A percentile compares a stretch with the other conserved stretches of the same genome.
Conservation (phyloP, 225 moss, liverwort and hornwort genomes). For the Asterella californica region DNA sequence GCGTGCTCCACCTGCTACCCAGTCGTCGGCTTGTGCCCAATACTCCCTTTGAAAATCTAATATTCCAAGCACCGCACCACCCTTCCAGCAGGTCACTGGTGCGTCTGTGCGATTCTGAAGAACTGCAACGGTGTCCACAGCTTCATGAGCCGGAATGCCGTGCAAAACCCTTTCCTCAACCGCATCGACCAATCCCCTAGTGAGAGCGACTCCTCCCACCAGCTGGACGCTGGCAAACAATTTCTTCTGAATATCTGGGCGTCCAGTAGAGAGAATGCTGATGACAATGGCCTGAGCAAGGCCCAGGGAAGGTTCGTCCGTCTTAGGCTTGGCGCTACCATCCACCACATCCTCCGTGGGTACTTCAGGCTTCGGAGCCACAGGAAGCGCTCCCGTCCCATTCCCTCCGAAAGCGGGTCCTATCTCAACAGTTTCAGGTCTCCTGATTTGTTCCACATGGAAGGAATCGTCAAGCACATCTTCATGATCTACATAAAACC, state of each 20-base stretch:
- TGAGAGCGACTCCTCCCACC: constrained; percentile 88
- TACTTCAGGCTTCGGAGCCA: constrained; percentile 47
- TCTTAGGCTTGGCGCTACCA: constrained; percentile 48
- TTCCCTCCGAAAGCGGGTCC: constrained; percentile 48
- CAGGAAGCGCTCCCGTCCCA: constrained; percentile 43
- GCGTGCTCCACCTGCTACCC: constrained; percentile 90
- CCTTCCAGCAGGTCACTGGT: constrained; percentile 81
- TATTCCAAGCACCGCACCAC: constrained; percentile 93
- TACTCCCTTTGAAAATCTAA: constrained; percentile 83
- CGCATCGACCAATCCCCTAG: constrained; percentile 92
- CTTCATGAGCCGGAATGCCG: constrained; percentile 86
- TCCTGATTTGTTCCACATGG: constrained; percentile 62
- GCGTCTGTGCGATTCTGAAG: constrained; percentile 77
- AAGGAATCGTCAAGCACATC: constrained; percentile 69
- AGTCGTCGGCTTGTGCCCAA: constrained; percentile 96
- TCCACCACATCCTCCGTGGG: constrained; percentile 51
- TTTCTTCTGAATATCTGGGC: constrained; percentile 96
- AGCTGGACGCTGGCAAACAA: constrained; percentile 94
- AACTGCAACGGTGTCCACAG: constrained; percentile 99
- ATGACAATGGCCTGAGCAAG: constrained; percentile 82
- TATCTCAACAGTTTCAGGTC: constrained; percentile 51
- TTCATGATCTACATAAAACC: constrained; percentile 92
- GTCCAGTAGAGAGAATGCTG: constrained; percentile 83
- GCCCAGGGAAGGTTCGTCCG: constrained; percentile 64
- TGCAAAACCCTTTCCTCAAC: constrained; percentile 95